A percentile compares a stretch with the other conserved stretches of the same genome.
phyloP scores from a whole-genome alignment of 176 grass and related monocot genomes.

The Aegilops tauschii region DNA sequence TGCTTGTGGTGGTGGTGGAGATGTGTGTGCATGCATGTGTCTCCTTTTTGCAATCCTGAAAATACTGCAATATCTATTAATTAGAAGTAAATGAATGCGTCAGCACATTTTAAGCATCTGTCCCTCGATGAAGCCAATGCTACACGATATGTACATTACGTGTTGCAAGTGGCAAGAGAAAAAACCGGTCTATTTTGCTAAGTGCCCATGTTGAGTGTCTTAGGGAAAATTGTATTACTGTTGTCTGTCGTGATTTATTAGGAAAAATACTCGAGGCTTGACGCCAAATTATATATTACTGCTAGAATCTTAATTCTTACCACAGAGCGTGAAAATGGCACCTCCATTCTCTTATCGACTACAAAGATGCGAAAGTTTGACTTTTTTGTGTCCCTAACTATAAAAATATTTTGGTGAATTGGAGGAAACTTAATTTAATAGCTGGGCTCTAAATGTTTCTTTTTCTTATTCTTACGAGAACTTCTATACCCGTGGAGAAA shows the following conservation, averaged over 20 bases:
- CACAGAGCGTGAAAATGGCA: constrained; percentile 3
- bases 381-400: neutral
- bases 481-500: neutral
- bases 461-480: neutral
- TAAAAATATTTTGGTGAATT: neutral
- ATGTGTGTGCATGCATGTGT: neutral
- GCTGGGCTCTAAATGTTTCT: neutral
- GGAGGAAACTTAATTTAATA: neutral
- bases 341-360: constrained; percentile 11
- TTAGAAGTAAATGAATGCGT: neutral
- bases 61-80: neutral
- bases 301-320: neutral
- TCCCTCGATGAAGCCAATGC: neutral
- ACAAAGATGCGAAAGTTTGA: neutral
- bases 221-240: neutral
- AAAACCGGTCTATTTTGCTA: neutral
- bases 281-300: neutral
- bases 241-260: neutral
- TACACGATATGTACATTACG: neutral
- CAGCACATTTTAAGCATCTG: neutral
- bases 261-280: neutral
- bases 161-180: neutral
- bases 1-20: neutral
- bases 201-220: neutral
- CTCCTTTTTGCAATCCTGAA: neutral